Evolutionary conservation across 768 basidiomycete species (phyloP), one percentile per base, ranked within the genome.

Genomic region (Termitomyces titanicus): DNA sequence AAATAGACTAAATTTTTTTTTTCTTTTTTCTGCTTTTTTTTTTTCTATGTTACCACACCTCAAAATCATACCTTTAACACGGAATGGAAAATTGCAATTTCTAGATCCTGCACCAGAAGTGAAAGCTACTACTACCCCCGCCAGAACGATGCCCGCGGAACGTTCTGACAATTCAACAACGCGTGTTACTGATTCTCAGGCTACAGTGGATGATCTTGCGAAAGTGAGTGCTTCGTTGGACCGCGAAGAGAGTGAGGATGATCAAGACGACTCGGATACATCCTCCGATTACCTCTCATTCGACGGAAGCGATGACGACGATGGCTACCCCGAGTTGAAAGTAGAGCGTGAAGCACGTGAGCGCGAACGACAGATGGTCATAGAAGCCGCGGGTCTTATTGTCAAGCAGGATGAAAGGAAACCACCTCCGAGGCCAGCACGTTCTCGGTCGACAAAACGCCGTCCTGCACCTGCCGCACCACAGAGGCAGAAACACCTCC

Each of bases 351-450:
- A 77, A 49, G 80, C 82, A 17, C 82, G 91, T 29, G 92, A 86
- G 54, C 71, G 79, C 17, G 94, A 96, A 65, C 78, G 92, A 20
- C 84, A 84, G 61, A 79, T 87, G 18, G 92, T 97, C 7, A 74
- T 98, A n/a, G 85, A 92, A 65, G 89, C 92, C 0, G 94, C 94
- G 0, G 95, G 95, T 3, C 73, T 97, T 24, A 84, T 92, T 53
- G 79, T 96, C 44, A 84, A 86, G 59, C 71, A 79, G 35, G 82
- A 85, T 55, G 76, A 78, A 15, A 43, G 42, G 17, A 76, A 76
- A 40, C 75, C 80, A 1, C 84, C 78, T 3, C 77, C 75, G 17
- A 71, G 68, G 7, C 75, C 71, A 9, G 64, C 67, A 6, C 65
- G 63, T 27, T 66, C 72, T n/a, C 65, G 63, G 31, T 66, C 72